phyloP scores from a whole-genome alignment of 2,329 filamentous ascomycete species.

The Colletotrichum paranaense region DNA sequence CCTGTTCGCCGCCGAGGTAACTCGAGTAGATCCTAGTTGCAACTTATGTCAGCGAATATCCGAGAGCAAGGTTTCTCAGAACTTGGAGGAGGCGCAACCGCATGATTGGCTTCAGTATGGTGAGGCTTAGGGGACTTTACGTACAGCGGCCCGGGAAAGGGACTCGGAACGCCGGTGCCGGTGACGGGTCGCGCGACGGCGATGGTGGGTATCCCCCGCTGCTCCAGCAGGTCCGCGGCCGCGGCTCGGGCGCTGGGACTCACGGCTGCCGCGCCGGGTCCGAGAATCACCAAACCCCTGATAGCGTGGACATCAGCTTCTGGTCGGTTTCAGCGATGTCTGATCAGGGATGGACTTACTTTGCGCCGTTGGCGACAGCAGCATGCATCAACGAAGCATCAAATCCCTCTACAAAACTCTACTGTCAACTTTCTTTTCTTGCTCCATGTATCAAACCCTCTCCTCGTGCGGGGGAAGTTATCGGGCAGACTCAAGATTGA shows the following conservation, averaged over 20 bases:
- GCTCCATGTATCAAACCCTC: no score
- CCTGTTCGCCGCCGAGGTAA: slow-evolving; percentile 44
- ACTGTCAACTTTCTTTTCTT: no score
- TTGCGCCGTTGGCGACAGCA: slow-evolving; percentile 46
- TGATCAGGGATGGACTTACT: slow-evolving; percentile 32
- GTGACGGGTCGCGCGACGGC: slow-evolving; percentile 43
- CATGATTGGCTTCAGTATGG: no score
- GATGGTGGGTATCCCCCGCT: slow-evolving; percentile 42
- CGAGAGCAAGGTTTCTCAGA: not conserved
- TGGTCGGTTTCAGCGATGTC: no score
- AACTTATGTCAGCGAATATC: not conserved
- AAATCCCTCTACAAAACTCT: slow-evolving; percentile 42
- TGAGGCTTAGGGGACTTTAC: not conserved
- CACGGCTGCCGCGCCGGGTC: slow-evolving; percentile 44
- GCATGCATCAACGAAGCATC: slow-evolving; percentile 45
- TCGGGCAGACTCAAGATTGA: no score
- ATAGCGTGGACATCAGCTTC: not conserved
- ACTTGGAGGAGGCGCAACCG: no score
- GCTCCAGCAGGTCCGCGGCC: slow-evolving; percentile 40
- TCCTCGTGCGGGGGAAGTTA: not conserved
- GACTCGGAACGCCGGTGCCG: slow-evolving; percentile 41
- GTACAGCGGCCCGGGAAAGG: slow-evolving; percentile 36
- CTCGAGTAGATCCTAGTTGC: slow-evolving; percentile 40
- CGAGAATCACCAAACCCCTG: slow-evolving; percentile 46
- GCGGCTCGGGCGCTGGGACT: slow-evolving; percentile 42